These are phyloP conservation scores for Penicillium lividum DNA, from an alignment of 495 filamentous ascomycete species.

Conservation along the genomic window DNA sequence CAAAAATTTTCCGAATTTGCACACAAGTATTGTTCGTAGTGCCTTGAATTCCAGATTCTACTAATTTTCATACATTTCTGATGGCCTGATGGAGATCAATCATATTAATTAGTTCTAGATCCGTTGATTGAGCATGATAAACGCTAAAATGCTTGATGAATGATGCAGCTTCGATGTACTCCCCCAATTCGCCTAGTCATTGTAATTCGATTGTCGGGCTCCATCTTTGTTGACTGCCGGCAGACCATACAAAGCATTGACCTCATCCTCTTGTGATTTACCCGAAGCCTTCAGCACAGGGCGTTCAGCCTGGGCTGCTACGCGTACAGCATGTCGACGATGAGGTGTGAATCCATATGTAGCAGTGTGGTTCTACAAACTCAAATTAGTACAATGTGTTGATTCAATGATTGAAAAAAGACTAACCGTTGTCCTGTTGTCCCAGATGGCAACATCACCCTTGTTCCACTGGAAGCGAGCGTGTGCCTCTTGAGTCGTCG, in stretches of 20 bases:
- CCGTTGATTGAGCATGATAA: constrained; percentile 7
- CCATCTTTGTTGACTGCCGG: constrained; percentile 62
- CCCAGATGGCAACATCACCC: constrained; percentile 73
- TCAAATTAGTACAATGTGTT: constrained; percentile 1
- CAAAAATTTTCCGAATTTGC: too few species aligned
- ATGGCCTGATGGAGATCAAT: not conserved
- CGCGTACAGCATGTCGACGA: constrained; percentile 63
- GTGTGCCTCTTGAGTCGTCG: constrained; percentile 65
- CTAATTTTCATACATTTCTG: too few species aligned
- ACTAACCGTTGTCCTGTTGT: constrained; percentile 65
- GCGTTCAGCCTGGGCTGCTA: constrained; percentile 58
- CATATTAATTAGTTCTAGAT: not conserved
- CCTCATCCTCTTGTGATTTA: constrained; percentile 61
- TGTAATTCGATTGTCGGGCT: constrained; percentile 61
- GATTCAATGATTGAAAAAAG: not conserved
- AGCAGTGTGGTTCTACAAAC: constrained; percentile 57
- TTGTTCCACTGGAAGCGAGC: constrained; percentile 71
- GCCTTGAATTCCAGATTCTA: not conserved
- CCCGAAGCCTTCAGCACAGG: constrained; percentile 54
- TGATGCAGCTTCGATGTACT: not conserved
- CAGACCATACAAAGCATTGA: constrained; percentile 49
- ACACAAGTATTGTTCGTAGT: not conserved
- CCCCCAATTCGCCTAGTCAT: constrained; percentile 45
- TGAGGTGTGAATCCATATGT: constrained; percentile 64
- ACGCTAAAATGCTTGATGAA: constrained; percentile 1